Conservation (phyloP, 352 stramenopile species). For the Globisporangium solare region DNA sequence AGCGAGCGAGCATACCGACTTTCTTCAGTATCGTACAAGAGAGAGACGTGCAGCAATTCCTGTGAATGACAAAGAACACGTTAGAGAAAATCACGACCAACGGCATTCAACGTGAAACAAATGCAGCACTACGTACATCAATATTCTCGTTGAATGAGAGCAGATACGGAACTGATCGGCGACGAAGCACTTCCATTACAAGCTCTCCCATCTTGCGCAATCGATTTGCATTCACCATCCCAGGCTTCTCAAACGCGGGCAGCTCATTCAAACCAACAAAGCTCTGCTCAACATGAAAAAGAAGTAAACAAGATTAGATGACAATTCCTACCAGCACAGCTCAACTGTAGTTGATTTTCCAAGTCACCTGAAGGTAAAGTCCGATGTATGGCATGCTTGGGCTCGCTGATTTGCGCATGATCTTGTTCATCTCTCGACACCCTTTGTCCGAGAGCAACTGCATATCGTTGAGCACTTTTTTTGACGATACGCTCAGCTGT, state of each 20-base stretch:
- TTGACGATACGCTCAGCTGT: constrained; percentile 52
- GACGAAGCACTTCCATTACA: constrained; percentile 73
- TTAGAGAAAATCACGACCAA: not conserved
- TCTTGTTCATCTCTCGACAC: constrained; percentile 79
- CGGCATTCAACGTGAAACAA: not conserved
- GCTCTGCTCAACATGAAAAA: constrained; percentile 24
- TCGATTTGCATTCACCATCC: constrained; percentile 65
- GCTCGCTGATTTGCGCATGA: constrained; percentile 71
- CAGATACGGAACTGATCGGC: constrained; percentile 63
- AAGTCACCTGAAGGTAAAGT: constrained; percentile 71
- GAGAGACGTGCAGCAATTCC: constrained; percentile 62
- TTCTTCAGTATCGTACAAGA: constrained; percentile 72
- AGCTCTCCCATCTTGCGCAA: constrained; percentile 70
- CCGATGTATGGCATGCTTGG: constrained; percentile 86
- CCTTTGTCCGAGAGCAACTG: constrained; percentile 76
- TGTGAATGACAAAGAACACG: constrained; percentile 13
- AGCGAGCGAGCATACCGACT: constrained; percentile 72
- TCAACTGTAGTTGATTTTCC: not conserved
- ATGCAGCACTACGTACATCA: constrained; percentile 35
- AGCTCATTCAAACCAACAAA: constrained; percentile 81
- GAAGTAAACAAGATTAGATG: not conserved
- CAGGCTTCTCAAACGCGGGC: constrained; percentile 60
- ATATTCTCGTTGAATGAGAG: constrained; percentile 51
- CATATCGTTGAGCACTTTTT: constrained; percentile 77
- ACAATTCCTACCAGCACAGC: not conserved